Percentiles rank a stretch among this genome's conserved stretches.
phyloP scores from a whole-genome alignment of 1,139 yeast genomes.

The Candida gigantensis region DNA sequence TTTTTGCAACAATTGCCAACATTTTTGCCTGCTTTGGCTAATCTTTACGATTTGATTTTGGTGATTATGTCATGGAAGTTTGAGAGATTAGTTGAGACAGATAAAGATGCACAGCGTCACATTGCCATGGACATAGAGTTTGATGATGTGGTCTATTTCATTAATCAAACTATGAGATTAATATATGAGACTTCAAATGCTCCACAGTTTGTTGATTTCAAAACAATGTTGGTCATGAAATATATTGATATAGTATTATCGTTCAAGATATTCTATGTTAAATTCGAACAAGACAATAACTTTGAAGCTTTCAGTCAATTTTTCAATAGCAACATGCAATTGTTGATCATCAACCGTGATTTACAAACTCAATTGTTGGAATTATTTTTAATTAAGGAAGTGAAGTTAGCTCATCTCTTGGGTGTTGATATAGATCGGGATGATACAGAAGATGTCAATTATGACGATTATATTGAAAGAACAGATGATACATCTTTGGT shows the following conservation, averaged over 20 bases:
- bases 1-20: constrained; percentile 19
- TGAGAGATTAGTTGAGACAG: constrained; percentile 30
- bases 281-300: constrained; percentile 25
- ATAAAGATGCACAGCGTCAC: constrained; percentile 16
- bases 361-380: constrained; percentile 29
- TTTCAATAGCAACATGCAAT: constrained; percentile 21
- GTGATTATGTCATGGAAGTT: constrained; percentile 36
- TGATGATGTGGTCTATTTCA: constrained; percentile 13
- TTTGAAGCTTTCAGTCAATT: constrained; percentile 31
- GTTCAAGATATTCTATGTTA: constrained; percentile 34
- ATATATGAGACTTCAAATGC: constrained; percentile 11
- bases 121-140: constrained; percentile 15
- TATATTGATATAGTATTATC: constrained; percentile 35
- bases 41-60: constrained; percentile 27
- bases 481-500: constrained; percentile 16
- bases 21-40: constrained; percentile 19
- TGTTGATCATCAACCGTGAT: constrained; percentile 22
- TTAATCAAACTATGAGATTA: constrained; percentile 13
- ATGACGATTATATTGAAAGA: constrained; percentile 33
- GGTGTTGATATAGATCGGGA: constrained; percentile 51
- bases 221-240: constrained; percentile 27
- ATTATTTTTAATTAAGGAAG: constrained; percentile 37
- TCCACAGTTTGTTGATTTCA: constrained; percentile 17
- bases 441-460: constrained; percentile 60
- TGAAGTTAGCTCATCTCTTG: constrained; percentile 25